A percentile compares a stretch with the other conserved stretches of the same genome.
These are phyloP conservation scores for Pisolithus thermaeus DNA, from an alignment of 1,284 basidiomycete genomes.

Conservation along the genomic window DNA sequence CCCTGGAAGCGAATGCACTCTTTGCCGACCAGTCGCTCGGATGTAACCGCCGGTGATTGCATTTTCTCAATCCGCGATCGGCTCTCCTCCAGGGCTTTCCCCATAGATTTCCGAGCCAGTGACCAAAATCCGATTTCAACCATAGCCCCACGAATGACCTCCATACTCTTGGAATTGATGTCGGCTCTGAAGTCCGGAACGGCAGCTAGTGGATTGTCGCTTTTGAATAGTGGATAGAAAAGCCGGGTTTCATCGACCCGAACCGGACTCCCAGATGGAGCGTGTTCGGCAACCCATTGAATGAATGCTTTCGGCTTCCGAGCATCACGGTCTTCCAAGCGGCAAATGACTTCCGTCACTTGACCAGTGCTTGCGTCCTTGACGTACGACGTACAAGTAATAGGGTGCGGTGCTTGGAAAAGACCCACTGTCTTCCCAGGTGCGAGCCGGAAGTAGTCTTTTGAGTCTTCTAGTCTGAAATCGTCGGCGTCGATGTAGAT, in stretches of 20 bases:
- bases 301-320: slow-evolving; percentile 95
- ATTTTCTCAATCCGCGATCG: slow-evolving; percentile 59
- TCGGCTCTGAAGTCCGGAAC: slow-evolving; percentile 70
- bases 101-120: slow-evolving; percentile 68
- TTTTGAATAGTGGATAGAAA: slow-evolving; percentile 93
- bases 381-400: slow-evolving; percentile 90
- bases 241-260: slow-evolving; percentile 85
- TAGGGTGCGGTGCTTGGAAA: slow-evolving; percentile 91
- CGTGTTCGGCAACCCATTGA: slow-evolving; percentile 94
- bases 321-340: slow-evolving; percentile 65
- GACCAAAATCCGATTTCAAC: slow-evolving; percentile 89
- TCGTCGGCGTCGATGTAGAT: slow-evolving; percentile 95
- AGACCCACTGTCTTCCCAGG: slow-evolving; percentile 97
- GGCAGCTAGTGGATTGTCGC: slow-evolving; percentile 78
- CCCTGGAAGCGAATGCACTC: slow-evolving; percentile 97
- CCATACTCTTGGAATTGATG: slow-evolving; percentile 75
- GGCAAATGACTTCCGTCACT: slow-evolving; percentile 77
- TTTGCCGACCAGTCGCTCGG: slow-evolving; percentile 82
- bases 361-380: slow-evolving; percentile 66
- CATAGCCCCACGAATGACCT: slow-evolving; percentile 76
- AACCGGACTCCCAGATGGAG: slow-evolving; percentile 75
- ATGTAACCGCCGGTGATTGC: slow-evolving; percentile 60
- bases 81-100: slow-evolving; percentile 64
- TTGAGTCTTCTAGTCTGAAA: slow-evolving; percentile 87
- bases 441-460: slow-evolving; percentile 96